Percentiles rank a stretch among this genome's conserved stretches.
phyloP scores from a whole-genome alignment of 129 eudicot species.

The Cynara cardunculus region DNA sequence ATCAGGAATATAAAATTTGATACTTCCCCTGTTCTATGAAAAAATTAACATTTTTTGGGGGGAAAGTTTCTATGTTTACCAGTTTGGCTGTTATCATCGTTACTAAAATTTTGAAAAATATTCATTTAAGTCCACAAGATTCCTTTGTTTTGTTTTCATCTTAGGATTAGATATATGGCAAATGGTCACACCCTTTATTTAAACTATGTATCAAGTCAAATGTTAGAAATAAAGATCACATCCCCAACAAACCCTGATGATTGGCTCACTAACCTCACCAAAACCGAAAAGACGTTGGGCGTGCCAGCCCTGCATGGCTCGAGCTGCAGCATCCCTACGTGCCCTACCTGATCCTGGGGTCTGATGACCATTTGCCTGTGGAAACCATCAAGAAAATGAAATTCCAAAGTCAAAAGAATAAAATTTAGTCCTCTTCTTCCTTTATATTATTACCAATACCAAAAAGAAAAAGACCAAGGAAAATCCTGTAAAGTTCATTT shows the following conservation, averaged over 20 bases:
- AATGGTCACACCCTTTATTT: not conserved
- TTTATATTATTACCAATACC: not conserved
- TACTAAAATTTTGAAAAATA: not conserved
- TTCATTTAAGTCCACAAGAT: not conserved
- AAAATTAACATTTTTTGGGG: not conserved
- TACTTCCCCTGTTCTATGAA: not conserved
- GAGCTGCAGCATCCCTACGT: slow-evolving; percentile 93
- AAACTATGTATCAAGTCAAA: not conserved
- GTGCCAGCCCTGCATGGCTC: slow-evolving; percentile 99
- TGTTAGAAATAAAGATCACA: not conserved
- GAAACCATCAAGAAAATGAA: slow-evolving; percentile 11
- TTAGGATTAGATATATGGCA: not conserved
- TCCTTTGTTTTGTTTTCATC: not conserved
- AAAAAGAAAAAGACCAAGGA: not conserved
- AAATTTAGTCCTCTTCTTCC: not conserved
- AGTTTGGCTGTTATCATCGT: not conserved
- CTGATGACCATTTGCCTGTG: slow-evolving; percentile 61
- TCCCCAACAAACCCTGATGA: slow-evolving; percentile 30
- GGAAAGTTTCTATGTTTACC: not conserved
- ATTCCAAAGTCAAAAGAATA: not conserved
- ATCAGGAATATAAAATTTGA: not conserved
- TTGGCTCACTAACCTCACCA: slow-evolving; percentile 74
- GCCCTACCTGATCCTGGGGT: slow-evolving; percentile 87
- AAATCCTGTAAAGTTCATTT: not conserved
- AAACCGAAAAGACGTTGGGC: slow-evolving; percentile 57